Base-by-base conservation (phyloP, 768 basidiomycete species). In the Chiua virens region DNA sequence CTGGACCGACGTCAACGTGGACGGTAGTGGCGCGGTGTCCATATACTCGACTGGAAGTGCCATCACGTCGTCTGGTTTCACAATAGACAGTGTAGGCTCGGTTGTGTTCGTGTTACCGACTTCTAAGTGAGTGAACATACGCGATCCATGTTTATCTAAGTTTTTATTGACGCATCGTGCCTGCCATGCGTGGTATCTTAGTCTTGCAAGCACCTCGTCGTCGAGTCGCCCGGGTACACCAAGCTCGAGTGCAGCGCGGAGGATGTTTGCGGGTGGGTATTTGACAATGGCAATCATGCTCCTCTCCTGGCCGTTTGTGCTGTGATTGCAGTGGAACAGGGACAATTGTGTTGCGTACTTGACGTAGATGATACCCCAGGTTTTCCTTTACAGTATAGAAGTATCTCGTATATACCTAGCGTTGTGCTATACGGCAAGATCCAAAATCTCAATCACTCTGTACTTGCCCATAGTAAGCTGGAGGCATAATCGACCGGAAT, bases 1-100 rank as follows among this genome's bases (percentile, higher is more conserved):
- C 23, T 63, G 78, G 41, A 22, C 23, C 3, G 63, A 73, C 11
- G 42, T 77, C 7, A 23, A 43, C 3, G 62, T 69, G 14, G 40
- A 36, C 8, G 54, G 53, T 4, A 13, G 6, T 0, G 43, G 37
- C 3, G 48, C 48, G 4, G 10, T 30, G 17, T 5, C 36, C 2
- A 27, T 62, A 3, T 65, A 62, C 20, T 47, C 56, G 21, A 48
- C 47, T 6, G 64, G 65, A 38, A 42, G 46, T 17, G n/a, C 38
- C 27, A 20, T 8, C 30, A 38, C 54, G 13, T 47, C 60, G 35
- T 52, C 52, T 36, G 63, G 62, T 3, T 55, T 67, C 28, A 13
- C 41, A 35, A 20, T 66, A 14, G 43, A 56, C 1, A 35, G 43
- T 8, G 32, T 58, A 27, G 65, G 65, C 6, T 64, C 65, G 18